Evolutionary conservation across 192 early-diverging fungal genomes (phyloP).

Genomic region (Globomyces pollinis-pini): DNA sequence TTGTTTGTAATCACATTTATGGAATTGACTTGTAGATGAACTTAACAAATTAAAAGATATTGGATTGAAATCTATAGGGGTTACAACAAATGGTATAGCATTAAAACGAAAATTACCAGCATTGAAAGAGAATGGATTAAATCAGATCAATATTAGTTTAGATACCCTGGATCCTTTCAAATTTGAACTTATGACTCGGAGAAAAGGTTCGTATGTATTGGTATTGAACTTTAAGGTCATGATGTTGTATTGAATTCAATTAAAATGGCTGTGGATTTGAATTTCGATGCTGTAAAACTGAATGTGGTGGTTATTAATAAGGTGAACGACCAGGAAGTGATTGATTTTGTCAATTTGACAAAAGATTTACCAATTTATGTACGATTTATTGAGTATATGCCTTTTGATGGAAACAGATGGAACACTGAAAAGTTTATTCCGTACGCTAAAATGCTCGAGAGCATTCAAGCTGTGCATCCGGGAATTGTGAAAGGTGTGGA

Average conservation of each 20-base stretch:
- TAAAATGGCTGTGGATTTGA: slow-evolving; percentile 53
- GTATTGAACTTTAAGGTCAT: too few relatives aligned
- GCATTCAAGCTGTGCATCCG: slow-evolving; percentile 49
- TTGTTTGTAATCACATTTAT: slow-evolving; percentile 39
- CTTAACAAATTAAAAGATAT: slow-evolving; percentile 62
- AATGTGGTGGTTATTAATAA: slow-evolving; percentile 90
- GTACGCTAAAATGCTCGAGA: slow-evolving; percentile 66
- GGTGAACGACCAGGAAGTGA: slow-evolving; percentile 76
- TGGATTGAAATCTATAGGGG: slow-evolving; percentile 74
- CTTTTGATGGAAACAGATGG: slow-evolving; percentile 94
- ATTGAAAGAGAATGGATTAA: slow-evolving; percentile 66
- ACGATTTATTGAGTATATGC: slow-evolving; percentile 98
- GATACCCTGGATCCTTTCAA: slow-evolving; percentile 82
- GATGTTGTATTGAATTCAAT: slow-evolving; percentile 72
- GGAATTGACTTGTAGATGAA: slow-evolving; percentile 39
- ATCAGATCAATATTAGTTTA: slow-evolving; percentile 82
- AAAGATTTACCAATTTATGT: slow-evolving; percentile 65
- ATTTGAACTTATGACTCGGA: slow-evolving; percentile 84
- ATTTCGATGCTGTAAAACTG: slow-evolving; percentile 73
- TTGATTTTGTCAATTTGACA: slow-evolving; percentile 79
- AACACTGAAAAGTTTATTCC: slow-evolving; percentile 72
- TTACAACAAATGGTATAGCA: slow-evolving; percentile 94
- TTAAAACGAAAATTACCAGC: slow-evolving; percentile 71
- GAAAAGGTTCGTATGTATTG: too few relatives aligned
- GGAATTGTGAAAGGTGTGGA: slow-evolving; percentile 56